Conservation (phyloP, 139 green algal species). For the Medakamo hakoo region DNA sequence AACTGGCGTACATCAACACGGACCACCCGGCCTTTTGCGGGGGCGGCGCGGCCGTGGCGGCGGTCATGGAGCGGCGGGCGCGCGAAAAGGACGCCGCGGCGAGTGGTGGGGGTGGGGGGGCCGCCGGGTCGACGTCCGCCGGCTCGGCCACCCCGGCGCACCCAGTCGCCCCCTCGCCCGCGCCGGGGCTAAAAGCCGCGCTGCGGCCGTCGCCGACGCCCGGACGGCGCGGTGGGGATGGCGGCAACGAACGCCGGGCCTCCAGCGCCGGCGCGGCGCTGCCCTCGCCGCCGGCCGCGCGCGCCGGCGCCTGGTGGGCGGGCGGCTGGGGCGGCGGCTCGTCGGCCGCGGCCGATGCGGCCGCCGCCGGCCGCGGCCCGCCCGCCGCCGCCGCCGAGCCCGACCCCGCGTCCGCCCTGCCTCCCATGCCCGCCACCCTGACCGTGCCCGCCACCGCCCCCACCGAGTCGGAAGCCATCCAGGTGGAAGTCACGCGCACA, state of each 20-base stretch:
- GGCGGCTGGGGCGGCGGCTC: conserved; percentile 1
- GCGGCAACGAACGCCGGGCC: neutral
- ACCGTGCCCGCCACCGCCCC: conserved; percentile 16
- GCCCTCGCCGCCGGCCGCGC: neutral
- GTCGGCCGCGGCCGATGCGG: neutral
- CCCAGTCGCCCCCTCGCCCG: too few relatives aligned
- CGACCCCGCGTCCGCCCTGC: neutral
- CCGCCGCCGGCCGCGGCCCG: too few relatives aligned
- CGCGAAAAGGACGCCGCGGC: neutral
- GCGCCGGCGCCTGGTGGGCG: neutral
- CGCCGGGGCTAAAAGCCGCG: conserved; percentile 4
- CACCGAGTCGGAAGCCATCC: conserved; percentile 43
- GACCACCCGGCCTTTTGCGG: conserved; percentile 83
- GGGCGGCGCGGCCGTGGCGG: conserved; percentile 47
- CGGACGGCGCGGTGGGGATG: neutral
- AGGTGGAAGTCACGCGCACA: conserved; percentile 75
- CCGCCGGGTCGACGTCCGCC: neutral
- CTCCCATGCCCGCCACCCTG: conserved; percentile 15
- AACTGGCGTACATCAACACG: conserved; percentile 94
- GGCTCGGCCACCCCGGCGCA: too few relatives aligned
- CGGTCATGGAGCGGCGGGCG: conserved; percentile 18
- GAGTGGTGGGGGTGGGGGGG: neutral
- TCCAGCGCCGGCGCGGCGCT: neutral
- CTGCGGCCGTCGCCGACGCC: conserved; percentile 6
- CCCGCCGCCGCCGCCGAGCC: neutral